A percentile compares a stretch with the other conserved stretches of the same genome.
Evolutionary conservation across 495 filamentous ascomycete genomes (phyloP).

Genomic region (Astrothelium macrocarpum): DNA sequence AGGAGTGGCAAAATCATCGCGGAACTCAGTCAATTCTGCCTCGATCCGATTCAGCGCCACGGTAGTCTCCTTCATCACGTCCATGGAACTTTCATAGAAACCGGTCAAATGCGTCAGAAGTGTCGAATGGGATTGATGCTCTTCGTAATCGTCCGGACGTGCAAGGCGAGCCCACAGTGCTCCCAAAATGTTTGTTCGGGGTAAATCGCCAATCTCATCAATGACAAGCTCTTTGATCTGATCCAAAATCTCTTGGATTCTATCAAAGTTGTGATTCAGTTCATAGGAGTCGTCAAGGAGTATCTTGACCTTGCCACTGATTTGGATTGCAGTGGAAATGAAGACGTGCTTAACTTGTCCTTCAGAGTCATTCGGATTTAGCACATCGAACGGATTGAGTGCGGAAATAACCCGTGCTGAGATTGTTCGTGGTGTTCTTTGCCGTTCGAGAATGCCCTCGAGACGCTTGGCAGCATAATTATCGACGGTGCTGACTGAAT

Average conservation of each 20-base stretch:
- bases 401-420: neutral
- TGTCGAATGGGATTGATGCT: neutral
- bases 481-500: neutral
- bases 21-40: neutral
- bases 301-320: neutral
- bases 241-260: conserved; percentile 29
- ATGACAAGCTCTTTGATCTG: neutral
- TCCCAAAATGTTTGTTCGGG: neutral
- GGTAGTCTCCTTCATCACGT: neutral
- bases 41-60: neutral
- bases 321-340: neutral
- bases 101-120: neutral
- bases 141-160: neutral
- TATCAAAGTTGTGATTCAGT: neutral
- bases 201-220: neutral
- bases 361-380: neutral
- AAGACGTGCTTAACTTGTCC: neutral
- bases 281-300: neutral
- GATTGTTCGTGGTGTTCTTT: neutral
- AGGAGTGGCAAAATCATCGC: neutral
- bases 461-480: neutral
- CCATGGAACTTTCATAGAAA: neutral
- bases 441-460: neutral
- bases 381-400: neutral
- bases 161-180: neutral